phyloP scores from a whole-genome alignment of 192 early-diverging fungal species.

The Piromyces sp. region DNA sequence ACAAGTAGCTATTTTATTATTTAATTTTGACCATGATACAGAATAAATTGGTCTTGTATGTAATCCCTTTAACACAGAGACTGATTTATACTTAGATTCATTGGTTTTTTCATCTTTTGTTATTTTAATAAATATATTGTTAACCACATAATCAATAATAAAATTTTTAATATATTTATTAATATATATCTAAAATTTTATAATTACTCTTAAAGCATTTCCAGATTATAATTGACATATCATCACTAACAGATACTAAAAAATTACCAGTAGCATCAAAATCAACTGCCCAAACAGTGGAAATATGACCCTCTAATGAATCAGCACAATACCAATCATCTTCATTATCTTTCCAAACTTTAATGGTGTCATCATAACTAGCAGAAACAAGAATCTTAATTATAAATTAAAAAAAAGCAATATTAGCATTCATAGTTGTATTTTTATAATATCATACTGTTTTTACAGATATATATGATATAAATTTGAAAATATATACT shows the following conservation, averaged over 20 bases:
- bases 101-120: constrained; percentile 20
- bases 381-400: constrained; percentile 58
- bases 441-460: too few species aligned
- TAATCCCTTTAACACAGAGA: constrained; percentile 42
- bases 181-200: too few species aligned
- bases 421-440: too few species aligned
- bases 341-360: constrained; percentile 72
- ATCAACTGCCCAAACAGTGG: constrained; percentile 87
- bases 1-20: constrained; percentile 58
- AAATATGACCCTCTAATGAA: constrained; percentile 65
- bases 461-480: too few species aligned
- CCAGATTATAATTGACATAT: constrained; percentile 73
- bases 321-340: constrained; percentile 92
- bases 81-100: constrained; percentile 50
- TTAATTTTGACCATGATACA: constrained; percentile 70
- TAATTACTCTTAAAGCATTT: constrained; percentile 7
- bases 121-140: neutral
- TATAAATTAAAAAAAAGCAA: neutral
- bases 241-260: constrained; percentile 70
- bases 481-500: constrained; percentile 19
- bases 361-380: constrained; percentile 86
- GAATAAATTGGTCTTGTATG: constrained; percentile 80
- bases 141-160: too few species aligned
- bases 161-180: too few species aligned
- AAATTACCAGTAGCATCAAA: constrained; percentile 39